phyloP scores from a whole-genome alignment of 805 yeast genomes.

The Kregervanrija delftensis region DNA sequence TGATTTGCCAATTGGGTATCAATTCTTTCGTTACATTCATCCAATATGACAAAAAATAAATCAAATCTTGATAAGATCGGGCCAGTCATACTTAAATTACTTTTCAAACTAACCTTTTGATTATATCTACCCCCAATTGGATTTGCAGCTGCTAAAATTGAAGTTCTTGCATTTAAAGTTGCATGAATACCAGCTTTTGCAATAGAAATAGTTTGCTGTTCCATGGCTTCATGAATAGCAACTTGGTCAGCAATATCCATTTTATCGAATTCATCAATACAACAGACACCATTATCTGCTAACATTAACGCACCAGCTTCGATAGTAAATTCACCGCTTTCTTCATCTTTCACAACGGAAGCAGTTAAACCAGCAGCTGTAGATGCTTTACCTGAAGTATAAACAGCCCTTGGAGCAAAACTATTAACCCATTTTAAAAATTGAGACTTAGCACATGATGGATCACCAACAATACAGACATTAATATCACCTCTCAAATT shows the following conservation, averaged over 20 bases:
- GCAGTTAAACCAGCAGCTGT: slow-evolving; percentile 99
- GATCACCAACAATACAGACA: slow-evolving; percentile 95
- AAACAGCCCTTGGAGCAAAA: slow-evolving; percentile 89
- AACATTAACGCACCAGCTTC: slow-evolving; percentile 99
- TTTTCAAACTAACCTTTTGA: slow-evolving; percentile 72
- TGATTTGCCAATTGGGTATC: slow-evolving; percentile 90
- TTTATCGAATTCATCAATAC: slow-evolving; percentile 97
- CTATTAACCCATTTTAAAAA: slow-evolving; percentile 88
- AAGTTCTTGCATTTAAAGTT: slow-evolving; percentile 91
- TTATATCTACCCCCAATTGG: slow-evolving; percentile 97
- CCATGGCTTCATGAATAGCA: slow-evolving; percentile 99
- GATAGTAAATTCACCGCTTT: slow-evolving; percentile 92
- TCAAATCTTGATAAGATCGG: slow-evolving; percentile 99
- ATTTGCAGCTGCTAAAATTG: slow-evolving; percentile 97
- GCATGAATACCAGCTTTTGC: slow-evolving; percentile 99
- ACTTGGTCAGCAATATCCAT: slow-evolving; percentile 96
- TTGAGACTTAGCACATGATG: slow-evolving; percentile 95
- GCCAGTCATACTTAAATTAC: slow-evolving; percentile 91
- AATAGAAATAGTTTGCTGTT: slow-evolving; percentile 96
- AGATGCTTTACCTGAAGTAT: slow-evolving; percentile 97
- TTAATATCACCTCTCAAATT: slow-evolving; percentile 94
- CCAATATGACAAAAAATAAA: slow-evolving; percentile 86
- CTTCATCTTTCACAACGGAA: slow-evolving; percentile 95
- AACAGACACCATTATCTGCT: slow-evolving; percentile 97
- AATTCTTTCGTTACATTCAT: slow-evolving; percentile 86